These are phyloP conservation scores for Cunninghamia lanceolata DNA, from an alignment of 75 land plant species.

Conservation along the genomic window DNA sequence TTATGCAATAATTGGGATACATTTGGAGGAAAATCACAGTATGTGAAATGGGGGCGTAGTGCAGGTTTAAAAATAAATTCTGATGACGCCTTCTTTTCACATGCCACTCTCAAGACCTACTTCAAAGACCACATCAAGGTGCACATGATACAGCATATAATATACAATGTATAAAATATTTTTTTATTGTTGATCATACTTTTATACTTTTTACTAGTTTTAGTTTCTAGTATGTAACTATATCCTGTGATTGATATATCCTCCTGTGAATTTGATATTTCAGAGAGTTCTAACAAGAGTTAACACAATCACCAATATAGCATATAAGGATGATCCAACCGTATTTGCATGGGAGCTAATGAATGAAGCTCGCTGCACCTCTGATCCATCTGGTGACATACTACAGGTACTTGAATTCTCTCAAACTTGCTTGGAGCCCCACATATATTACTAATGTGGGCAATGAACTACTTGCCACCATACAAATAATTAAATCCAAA, in stretches of 20 bases:
- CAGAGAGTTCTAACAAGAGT: slow-evolving; percentile 72
- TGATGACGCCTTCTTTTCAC: slow-evolving; percentile 80
- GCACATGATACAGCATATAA: background rate
- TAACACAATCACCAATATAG: slow-evolving; percentile 68
- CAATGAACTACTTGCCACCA: background rate
- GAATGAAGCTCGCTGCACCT: slow-evolving; percentile 76
- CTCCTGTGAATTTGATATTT: background rate
- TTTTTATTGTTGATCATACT: background rate
- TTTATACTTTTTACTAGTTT: background rate
- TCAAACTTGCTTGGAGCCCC: background rate
- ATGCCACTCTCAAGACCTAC: slow-evolving; percentile 56
- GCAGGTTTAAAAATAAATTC: slow-evolving; percentile 58
- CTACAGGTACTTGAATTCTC: slow-evolving; percentile 50
- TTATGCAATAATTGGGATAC: slow-evolving; percentile 81
- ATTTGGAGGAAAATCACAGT: slow-evolving; percentile 91
- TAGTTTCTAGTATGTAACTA: background rate
- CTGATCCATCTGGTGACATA: slow-evolving; percentile 70
- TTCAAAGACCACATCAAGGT: slow-evolving; percentile 77
- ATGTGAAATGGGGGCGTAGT: slow-evolving; percentile 82
- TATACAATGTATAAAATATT: background rate
- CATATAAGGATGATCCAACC: slow-evolving; percentile 87
- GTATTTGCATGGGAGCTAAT: slow-evolving; percentile 97
- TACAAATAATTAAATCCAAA: background rate
- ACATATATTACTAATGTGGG: too few species aligned
- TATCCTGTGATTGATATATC: background rate